Evolutionary conservation across 2,329 filamentous ascomycete genomes (phyloP), one percentile per base, ranked within the genome.

Genomic region (Volutella citrinella): DNA sequence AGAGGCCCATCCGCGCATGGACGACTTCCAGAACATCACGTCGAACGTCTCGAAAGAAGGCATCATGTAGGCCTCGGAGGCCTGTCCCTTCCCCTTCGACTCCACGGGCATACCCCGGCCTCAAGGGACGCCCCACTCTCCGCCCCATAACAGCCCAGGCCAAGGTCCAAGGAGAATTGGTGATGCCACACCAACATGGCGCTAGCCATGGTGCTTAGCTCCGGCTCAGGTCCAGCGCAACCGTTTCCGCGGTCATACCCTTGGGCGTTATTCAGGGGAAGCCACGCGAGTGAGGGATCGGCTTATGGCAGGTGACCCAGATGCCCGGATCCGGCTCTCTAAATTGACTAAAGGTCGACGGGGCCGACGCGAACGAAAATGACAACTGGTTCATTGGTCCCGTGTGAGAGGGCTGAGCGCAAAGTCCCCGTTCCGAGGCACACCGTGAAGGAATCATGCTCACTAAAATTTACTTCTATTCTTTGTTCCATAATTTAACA

Each of bases 201-300:
- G 21, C 25, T 30, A 13, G 28, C 36, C 36, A 30, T 40, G 39
- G 27, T 26, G 21, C 21, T 41, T 23, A 31, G 26, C 40, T 41
- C 33, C 23, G 36, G 19, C n/a, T n/a, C n/a, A n/a, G n/a, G n/a
- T 27, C 29, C 23, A 41, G 20, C 35, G n/a, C 21, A 38, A 36
- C 27, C 29, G 27, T 39, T 44, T 29, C 38, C 39, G 34, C 32
- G 32, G 30, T 41, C 44, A 43, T 34, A 39, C 32, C 38, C 41
- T 41, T 38, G 48, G 40, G 36, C 45, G 23, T 28, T 43, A 46
- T 52, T 51, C 40, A 47, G 36, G 49, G 38, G 38, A 35, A 41
- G 38, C 34, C 42, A 26, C 39, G 20, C 37, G 36, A 34, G 33
- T 40, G 31, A 42, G 34, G 37, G 39, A 52, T 48, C 46, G 45